Base-by-base conservation (phyloP, 768 basidiomycete species). In the Hygrophoropsis aurantiaca region DNA sequence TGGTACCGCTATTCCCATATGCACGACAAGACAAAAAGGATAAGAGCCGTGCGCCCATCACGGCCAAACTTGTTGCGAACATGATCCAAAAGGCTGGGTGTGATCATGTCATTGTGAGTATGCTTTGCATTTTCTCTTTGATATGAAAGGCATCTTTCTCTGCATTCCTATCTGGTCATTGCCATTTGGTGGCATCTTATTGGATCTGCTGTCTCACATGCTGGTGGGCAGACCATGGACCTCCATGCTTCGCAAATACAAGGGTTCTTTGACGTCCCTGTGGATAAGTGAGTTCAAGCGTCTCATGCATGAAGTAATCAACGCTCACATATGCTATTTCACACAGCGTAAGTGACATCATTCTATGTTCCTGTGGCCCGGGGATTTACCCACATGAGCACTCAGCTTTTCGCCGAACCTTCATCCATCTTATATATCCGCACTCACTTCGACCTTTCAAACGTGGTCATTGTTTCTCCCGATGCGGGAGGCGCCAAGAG, bases 181-280 rank as follows among this genome's bases (percentile, higher is more conserved):
- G 19, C 25, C 23, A 36, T 21, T 15, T 16, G 26, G 40, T 24
- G 37, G 30, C 20, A 7, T 15, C 15, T 43, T 30, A 42, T 40
- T 41, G 40, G 19, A 4, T 20, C 36, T 33, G 35, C 16, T 43
- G 38, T 24, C 27, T 42, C 24, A 46, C 26, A 38, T 46, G 35
- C 21, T 49, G 44, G 30, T 32, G 47, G 32, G 23, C 25, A 94
- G 92, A 98, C 95, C 8, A 97, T 98, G 93, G 97, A 99, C 71
- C 75, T 98, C 49, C 95, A 99, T 64, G 97, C 97, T 25, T 95
- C 93, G 2, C 97, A 99, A 64, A 98, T 99, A 53, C 97, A 99
- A 72, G 97, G 97, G 5, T 99, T 99, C 74, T 99, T 99, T 68
- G 95, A 98, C 68, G 94, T 98, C 36, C 97, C 97, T 7, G 95